phyloP scores from a whole-genome alignment of 2,329 filamentous ascomycete genomes.

The Monilinia vaccinii-corymbosi region DNA sequence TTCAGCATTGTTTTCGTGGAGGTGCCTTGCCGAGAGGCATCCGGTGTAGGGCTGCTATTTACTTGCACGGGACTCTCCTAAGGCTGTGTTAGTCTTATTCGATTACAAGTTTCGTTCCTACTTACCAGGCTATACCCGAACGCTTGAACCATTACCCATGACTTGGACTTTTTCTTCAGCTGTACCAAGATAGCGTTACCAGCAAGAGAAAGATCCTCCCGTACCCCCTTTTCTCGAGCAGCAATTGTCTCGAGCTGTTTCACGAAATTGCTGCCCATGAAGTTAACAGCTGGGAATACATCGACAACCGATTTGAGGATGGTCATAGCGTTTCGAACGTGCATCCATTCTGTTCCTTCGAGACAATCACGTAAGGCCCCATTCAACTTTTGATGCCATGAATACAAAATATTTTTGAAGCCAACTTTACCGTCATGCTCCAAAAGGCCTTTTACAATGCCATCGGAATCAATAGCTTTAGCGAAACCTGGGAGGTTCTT shows the following conservation, averaged over 20 bases:
- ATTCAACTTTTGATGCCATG: constrained; percentile 81
- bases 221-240: constrained; percentile 50
- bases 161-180: constrained; percentile 54
- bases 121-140: constrained; percentile 59
- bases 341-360: constrained; percentile 84
- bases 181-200: constrained; percentile 64
- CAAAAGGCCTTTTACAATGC: constrained; percentile 61
- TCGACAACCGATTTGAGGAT: constrained; percentile 73
- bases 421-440: constrained; percentile 77
- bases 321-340: constrained; percentile 91
- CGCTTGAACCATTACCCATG: constrained; percentile 67
- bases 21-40: constrained; percentile 1
- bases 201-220: constrained; percentile 67
- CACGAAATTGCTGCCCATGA: constrained; percentile 65
- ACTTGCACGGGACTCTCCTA: constrained; percentile 12
- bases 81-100: constrained; percentile 27
- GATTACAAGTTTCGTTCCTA: not conserved
- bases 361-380: constrained; percentile 75
- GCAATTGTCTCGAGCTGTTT: constrained; percentile 58
- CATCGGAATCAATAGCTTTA: constrained; percentile 59
- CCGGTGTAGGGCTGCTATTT: constrained; percentile 11
- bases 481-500: constrained; percentile 70
- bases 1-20: constrained; percentile 39
- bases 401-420: constrained; percentile 76
- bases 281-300: constrained; percentile 81